phyloP scores from a whole-genome alignment of 1,139 yeast species.

The Maudiozyma humilis region DNA sequence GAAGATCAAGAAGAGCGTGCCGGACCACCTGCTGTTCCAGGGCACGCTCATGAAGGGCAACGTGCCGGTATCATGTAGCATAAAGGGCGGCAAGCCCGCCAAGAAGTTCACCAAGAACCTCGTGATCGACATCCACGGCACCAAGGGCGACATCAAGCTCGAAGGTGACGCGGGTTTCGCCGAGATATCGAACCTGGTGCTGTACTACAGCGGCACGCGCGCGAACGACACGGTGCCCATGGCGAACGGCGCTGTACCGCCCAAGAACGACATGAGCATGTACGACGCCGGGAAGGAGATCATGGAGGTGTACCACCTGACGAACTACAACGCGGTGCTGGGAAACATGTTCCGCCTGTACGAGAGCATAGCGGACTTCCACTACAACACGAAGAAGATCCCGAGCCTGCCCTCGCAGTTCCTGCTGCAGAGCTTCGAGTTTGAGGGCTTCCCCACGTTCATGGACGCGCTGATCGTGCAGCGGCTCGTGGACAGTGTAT shows the following conservation, averaged over 20 bases:
- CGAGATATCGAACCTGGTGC: slow-evolving; percentile 25
- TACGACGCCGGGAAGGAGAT: slow-evolving; percentile 21
- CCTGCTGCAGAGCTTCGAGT: slow-evolving; percentile 21
- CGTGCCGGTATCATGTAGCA: slow-evolving; percentile 25
- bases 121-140: slow-evolving; percentile 27
- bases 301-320: slow-evolving; percentile 26
- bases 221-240: slow-evolving; percentile 11
- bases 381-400: slow-evolving; percentile 20
- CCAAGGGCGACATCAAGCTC: slow-evolving; percentile 27
- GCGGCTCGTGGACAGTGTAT: slow-evolving; percentile 21
- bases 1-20: slow-evolving; percentile 19
- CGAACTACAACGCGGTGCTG: slow-evolving; percentile 25
- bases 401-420: slow-evolving; percentile 18
- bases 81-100: slow-evolving; percentile 28
- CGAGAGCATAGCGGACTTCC: slow-evolving; percentile 26
- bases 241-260: background rate
- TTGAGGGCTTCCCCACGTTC: slow-evolving; percentile 26
- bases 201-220: slow-evolving; percentile 25
- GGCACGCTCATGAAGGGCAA: slow-evolving; percentile 22
- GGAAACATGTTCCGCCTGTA: slow-evolving; percentile 26
- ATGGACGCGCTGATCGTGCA: slow-evolving; percentile 25
- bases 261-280: slow-evolving; percentile 8
- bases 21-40: slow-evolving; percentile 26
- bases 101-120: slow-evolving; percentile 27
- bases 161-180: slow-evolving; percentile 31